Evolutionary conservation across 2,329 filamentous ascomycete species (phyloP), one percentile per base, ranked within the genome.

Genomic region (Fusarium fracticaudum): DNA sequence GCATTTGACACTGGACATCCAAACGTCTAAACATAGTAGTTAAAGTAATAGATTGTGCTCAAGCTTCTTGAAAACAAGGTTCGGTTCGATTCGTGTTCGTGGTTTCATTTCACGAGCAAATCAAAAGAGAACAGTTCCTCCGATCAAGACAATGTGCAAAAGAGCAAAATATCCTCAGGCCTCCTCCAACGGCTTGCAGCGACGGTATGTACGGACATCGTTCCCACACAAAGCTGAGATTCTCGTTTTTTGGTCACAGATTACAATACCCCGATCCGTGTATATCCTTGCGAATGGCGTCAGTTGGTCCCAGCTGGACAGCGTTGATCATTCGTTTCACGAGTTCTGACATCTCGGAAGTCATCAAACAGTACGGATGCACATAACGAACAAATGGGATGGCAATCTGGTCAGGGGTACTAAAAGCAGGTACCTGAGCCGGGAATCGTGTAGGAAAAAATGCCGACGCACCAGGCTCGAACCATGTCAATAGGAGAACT

Each of bases 401-500:
- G n/a, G 51, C 29, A 59, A 51, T 53, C 51, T 48, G 31, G 58
- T 59, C 59, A 72, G 64, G 71, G 63, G 62, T 60, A 22, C 45
- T 17, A 68, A 47, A 72, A 48, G 47, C 60, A 61, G 60, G 58
- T 53, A 64, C 68, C 40, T 69, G 48, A 60, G 38, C 72, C 55
- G 63, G 48, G 58, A 41, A 64, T 67, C 51, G 43, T 57, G 53
- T 18, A 38, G 26, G 26, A n/a, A 31, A 63, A 51, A 67, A 54
- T 45, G 40, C 60, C 71, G 65, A 66, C 55, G 51, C 58, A 60
- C 57, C 47, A 61, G 35, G 71, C 76, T 73, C 60, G 67, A 74
- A 69, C 75, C 75, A 75, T 67, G 69, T 65, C 60, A 57, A 66
- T 61, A 61, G 44, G 61, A 50, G 43, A 67, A 18, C 14, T 44